A percentile compares a stretch with the other conserved stretches of the same genome.
These are phyloP conservation scores for Axilococcus clingmanii DNA, from an alignment of 139 green algal species.

Conservation along the genomic window DNA sequence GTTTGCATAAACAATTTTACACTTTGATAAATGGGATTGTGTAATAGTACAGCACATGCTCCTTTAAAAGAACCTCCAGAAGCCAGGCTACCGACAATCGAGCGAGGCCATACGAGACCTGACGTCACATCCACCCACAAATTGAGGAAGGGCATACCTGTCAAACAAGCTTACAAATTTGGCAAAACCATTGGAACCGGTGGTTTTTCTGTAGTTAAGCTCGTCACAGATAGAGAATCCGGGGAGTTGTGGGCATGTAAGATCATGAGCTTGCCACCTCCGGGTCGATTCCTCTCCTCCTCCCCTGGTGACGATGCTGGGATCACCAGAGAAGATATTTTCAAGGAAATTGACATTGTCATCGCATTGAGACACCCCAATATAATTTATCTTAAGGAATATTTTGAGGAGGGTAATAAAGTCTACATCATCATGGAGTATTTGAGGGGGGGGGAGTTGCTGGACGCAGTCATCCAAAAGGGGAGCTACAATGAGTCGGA, in stretches of 20 bases:
- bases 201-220: constrained; percentile 79
- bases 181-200: constrained; percentile 69
- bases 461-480: constrained; percentile 67
- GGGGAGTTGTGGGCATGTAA: constrained; percentile 70
- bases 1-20: too few relatives aligned
- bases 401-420: constrained; percentile 72
- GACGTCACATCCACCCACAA: too few relatives aligned
- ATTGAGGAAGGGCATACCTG: too few relatives aligned
- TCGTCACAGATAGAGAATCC: constrained; percentile 43
- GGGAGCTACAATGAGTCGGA: constrained; percentile 68
- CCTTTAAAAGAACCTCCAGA: too few relatives aligned
- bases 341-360: constrained; percentile 88
- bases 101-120: too few relatives aligned
- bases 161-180: constrained; percentile 70
- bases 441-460: constrained; percentile 65
- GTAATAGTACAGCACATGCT: too few relatives aligned
- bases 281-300: too few relatives aligned
- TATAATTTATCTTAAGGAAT: constrained; percentile 80
- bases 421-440: constrained; percentile 86
- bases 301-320: constrained; percentile 57
- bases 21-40: too few relatives aligned
- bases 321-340: constrained; percentile 72
- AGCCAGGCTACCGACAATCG: too few relatives aligned
- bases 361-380: constrained; percentile 70
- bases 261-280: constrained; percentile 72